Evolutionary conservation across 108 stramenopile genomes (phyloP).

Genomic region (Nannochloropsis granulata): DNA sequence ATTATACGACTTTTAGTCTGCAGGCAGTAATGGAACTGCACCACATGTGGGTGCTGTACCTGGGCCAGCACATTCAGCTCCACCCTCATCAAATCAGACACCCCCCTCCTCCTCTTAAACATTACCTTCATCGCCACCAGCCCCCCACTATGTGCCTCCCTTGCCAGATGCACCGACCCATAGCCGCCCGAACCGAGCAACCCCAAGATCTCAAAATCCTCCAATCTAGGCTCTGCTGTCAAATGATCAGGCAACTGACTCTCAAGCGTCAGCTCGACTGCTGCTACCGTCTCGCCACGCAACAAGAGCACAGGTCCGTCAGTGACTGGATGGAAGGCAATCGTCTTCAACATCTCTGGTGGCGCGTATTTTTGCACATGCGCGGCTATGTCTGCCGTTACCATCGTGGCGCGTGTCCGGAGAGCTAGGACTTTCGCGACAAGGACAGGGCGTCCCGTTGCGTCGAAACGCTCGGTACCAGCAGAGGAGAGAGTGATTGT

Average conservation of each 20-base stretch:
- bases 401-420: not conserved
- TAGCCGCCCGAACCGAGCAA: not conserved
- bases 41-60: not conserved
- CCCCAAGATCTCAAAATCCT: not conserved
- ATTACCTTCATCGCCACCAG: constrained; percentile 1
- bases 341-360: not conserved
- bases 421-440: not conserved
- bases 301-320: not conserved
- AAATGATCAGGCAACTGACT: not conserved
- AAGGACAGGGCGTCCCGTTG: not conserved
- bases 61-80: not conserved
- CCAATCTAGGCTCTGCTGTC: not conserved
- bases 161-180: not conserved
- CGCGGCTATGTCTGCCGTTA: not conserved
- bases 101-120: not conserved
- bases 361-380: not conserved
- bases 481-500: not conserved
- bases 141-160: not conserved
- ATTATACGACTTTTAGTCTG: not conserved
- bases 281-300: not conserved
- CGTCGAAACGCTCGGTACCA: not conserved
- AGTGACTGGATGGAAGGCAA: not conserved
- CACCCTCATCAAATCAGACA: not conserved
- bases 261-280: not conserved
- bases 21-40: not conserved